Evolutionary conservation across 2,329 filamentous ascomycete species (phyloP).

Genomic region (Fusarium chaquense): DNA sequence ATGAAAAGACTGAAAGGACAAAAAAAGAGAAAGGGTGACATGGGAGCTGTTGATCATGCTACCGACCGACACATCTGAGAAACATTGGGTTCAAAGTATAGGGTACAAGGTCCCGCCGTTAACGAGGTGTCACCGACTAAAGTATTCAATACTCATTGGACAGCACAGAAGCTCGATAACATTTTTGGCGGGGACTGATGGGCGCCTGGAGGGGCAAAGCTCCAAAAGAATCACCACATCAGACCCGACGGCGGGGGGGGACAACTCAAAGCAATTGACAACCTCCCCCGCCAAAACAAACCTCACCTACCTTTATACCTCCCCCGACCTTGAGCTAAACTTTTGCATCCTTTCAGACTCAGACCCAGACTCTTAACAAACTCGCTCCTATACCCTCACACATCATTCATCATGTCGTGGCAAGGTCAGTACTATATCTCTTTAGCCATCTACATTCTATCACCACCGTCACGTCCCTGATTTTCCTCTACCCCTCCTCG

Average conservation of each 20-base stretch:
- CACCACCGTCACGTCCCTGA: conserved; percentile 9
- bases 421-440: conserved; percentile 67
- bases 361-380: conserved; percentile 18
- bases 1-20: conserved; percentile 2
- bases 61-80: conserved; percentile 27
- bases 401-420: conserved; percentile 72
- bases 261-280: conserved; percentile 13
- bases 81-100: conserved; percentile 27
- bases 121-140: conserved; percentile 11
- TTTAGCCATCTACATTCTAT: conserved; percentile 5
- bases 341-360: conserved; percentile 31
- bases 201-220: conserved; percentile 42
- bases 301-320: conserved; percentile 10
- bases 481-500: conserved; percentile 27
- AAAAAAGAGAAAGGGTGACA: conserved; percentile 37
- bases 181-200: conserved; percentile 41
- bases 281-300: conserved; percentile 42
- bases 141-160: conserved; percentile 35
- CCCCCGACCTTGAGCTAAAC: neutral
- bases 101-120: conserved; percentile 15
- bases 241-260: conserved; percentile 8
- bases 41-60: conserved; percentile 40
- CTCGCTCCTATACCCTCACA: conserved; percentile 26
- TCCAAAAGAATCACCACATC: conserved; percentile 43
- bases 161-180: conserved; percentile 25